These are phyloP conservation scores for Canavalia ensiformis DNA, from an alignment of 306 rosid species.

Conservation along the genomic window DNA sequence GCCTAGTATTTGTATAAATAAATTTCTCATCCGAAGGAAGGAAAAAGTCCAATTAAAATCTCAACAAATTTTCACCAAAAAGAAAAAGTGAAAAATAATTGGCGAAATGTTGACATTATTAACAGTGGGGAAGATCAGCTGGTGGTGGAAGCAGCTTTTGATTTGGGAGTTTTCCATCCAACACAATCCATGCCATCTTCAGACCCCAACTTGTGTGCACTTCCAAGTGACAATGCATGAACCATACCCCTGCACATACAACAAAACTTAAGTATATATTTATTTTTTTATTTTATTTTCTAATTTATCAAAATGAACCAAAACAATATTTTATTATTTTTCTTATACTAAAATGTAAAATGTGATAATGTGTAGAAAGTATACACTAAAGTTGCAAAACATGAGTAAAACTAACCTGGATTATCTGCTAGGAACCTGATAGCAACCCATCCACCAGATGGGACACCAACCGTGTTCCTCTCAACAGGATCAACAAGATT, in stretches of 20 bases:
- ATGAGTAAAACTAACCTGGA: slow-evolving; percentile 53
- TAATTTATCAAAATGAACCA: background rate
- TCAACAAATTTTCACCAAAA: background rate
- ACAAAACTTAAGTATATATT: too few species aligned
- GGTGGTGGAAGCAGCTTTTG: slow-evolving; percentile 79
- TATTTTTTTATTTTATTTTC: too few species aligned
- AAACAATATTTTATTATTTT: background rate
- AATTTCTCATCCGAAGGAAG: background rate
- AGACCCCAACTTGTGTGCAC: slow-evolving; percentile 80
- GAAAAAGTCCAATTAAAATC: background rate
- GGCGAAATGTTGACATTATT: background rate
- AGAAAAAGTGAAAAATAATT: too few species aligned
- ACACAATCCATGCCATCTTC: slow-evolving; percentile 80
- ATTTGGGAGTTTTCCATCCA: slow-evolving; percentile 71
- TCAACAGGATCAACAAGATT: slow-evolving; percentile 70
- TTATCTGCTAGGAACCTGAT: slow-evolving; percentile 73
- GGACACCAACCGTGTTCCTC: slow-evolving; percentile 70
- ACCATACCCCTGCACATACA: slow-evolving; percentile 68
- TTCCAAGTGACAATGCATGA: slow-evolving; percentile 83
- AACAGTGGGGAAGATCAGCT: slow-evolving; percentile 71
- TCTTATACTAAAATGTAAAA: too few species aligned
- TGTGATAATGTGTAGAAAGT: too few species aligned
- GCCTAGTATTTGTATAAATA: slow-evolving; percentile 33
- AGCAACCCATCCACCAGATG: slow-evolving; percentile 79
- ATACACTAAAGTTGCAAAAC: too few species aligned